Conservation (phyloP, 2,329 filamentous ascomycete genomes). For the Colletotrichum echinochloae region DNA sequence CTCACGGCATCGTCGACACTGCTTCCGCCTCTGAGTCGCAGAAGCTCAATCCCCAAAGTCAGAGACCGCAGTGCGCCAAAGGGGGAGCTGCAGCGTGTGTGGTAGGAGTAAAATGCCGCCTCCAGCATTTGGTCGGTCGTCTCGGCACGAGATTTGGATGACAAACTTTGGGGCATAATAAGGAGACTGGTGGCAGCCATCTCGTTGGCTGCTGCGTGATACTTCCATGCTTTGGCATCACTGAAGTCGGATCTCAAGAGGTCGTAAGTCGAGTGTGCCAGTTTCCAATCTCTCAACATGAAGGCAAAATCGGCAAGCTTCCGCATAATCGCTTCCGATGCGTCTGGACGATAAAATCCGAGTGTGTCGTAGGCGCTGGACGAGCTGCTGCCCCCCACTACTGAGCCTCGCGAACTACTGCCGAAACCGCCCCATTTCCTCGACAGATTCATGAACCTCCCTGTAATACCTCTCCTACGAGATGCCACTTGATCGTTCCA, state of each 20-base stretch:
- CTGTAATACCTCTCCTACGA: constrained; percentile 85
- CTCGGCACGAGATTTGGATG: constrained; percentile 82
- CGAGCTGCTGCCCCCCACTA: constrained; percentile 62
- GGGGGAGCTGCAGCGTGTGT: constrained; percentile 82
- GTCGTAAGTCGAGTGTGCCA: constrained; percentile 92
- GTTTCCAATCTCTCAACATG: constrained; percentile 96
- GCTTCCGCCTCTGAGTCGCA: constrained; percentile 82
- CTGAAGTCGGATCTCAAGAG: constrained; percentile 88
- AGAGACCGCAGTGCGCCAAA: constrained; percentile 86
- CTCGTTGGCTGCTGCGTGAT: constrained; percentile 93
- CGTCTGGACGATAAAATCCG: constrained; percentile 86
- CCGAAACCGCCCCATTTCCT: constrained; percentile 91
- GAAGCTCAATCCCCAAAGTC: constrained; percentile 81
- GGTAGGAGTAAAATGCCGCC: constrained; percentile 91
- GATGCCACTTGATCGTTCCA: constrained; percentile 99
- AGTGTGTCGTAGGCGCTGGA: constrained; percentile 78
- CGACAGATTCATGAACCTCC: constrained; percentile 93
- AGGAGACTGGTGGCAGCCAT: constrained; percentile 91
- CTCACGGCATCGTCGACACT: constrained; percentile 87
- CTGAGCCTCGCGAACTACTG: constrained; percentile 70
- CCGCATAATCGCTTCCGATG: constrained; percentile 90
- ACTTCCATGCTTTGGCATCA: constrained; percentile 96
- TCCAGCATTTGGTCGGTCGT: constrained; percentile 89
- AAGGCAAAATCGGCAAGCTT: constrained; percentile 96
- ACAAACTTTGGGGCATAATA: constrained; percentile 77